These are phyloP conservation scores for Aspergillus intermedius DNA, from an alignment of 2,329 filamentous ascomycete species.

Conservation along the genomic window DNA sequence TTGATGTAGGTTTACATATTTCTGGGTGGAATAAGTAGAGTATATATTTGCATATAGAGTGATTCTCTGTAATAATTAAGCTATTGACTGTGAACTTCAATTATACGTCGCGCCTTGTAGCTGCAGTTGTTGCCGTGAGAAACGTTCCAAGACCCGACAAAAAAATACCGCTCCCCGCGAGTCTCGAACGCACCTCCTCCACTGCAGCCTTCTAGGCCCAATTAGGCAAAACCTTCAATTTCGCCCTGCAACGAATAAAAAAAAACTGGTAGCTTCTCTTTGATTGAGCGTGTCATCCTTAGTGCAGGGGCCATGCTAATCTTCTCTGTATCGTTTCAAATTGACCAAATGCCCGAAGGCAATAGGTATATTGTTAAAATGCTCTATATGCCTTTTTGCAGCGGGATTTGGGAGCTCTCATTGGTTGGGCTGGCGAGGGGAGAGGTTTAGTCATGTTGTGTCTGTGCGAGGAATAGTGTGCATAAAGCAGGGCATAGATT, in stretches of 20 bases:
- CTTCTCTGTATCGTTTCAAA: constrained; percentile 68
- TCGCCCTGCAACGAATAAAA: constrained; percentile 21
- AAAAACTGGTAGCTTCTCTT: constrained; percentile 70
- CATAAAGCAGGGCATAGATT: neutral
- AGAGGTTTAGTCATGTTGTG: too few species aligned
- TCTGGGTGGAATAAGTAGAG: neutral
- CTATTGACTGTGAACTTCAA: neutral
- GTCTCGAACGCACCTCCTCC: constrained; percentile 7
- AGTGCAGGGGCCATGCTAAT: constrained; percentile 81
- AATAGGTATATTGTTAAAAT: constrained; percentile 7
- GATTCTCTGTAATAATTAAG: neutral
- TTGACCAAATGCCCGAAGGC: constrained; percentile 55
- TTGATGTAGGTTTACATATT: constrained; percentile 56
- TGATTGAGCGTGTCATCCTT: constrained; percentile 91
- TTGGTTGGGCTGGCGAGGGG: constrained; percentile 4
- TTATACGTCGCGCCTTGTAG: too few species aligned
- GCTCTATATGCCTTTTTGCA: constrained; percentile 14
- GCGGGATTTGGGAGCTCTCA: neutral
- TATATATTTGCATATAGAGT: constrained; percentile 1
- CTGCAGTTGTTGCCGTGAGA: too few species aligned
- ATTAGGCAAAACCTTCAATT: constrained; percentile 9
- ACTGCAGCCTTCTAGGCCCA: neutral
- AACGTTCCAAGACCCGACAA: neutral
- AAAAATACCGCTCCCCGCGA: neutral
- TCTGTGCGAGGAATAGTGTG: neutral